Conservation (phyloP, 306 rosid genomes). For the Luffa aegyptiaca region DNA sequence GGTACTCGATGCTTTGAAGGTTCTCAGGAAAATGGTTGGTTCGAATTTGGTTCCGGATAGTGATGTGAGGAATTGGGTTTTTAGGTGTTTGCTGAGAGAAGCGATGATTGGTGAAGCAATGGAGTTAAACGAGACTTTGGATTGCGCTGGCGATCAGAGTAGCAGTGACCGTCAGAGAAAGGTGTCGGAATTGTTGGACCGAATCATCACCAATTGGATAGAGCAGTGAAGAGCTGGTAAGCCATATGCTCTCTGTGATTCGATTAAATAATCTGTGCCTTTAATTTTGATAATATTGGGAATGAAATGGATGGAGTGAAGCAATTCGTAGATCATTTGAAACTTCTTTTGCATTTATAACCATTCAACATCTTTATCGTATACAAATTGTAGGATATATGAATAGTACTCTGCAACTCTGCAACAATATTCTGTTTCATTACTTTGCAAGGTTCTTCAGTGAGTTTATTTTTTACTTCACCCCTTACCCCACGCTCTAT, state of each 20-base stretch:
- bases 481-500: neutral
- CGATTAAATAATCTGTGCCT: neutral
- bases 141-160: constrained; percentile 1
- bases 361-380: neutral
- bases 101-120: constrained; percentile 45
- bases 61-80: constrained; percentile 19
- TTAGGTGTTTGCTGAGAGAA: constrained; percentile 37
- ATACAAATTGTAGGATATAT: neutral
- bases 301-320: neutral
- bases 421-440: neutral
- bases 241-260: neutral
- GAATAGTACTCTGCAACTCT: neutral
- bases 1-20: constrained; percentile 41
- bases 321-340: neutral
- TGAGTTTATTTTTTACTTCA: neutral
- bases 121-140: constrained; percentile 30
- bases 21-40: constrained; percentile 30
- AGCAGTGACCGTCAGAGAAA: constrained; percentile 8
- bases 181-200: constrained; percentile 28
- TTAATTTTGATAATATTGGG: neutral
- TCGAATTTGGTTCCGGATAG: constrained; percentile 6
- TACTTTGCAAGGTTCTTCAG: neutral
- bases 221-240: constrained; percentile 26
- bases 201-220: constrained; percentile 27
- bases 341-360: neutral